Percentiles rank a stretch among this genome's conserved stretches.
phyloP scores from a whole-genome alignment of 2,329 filamentous ascomycete species.

The Hypoxylon sp. region DNA sequence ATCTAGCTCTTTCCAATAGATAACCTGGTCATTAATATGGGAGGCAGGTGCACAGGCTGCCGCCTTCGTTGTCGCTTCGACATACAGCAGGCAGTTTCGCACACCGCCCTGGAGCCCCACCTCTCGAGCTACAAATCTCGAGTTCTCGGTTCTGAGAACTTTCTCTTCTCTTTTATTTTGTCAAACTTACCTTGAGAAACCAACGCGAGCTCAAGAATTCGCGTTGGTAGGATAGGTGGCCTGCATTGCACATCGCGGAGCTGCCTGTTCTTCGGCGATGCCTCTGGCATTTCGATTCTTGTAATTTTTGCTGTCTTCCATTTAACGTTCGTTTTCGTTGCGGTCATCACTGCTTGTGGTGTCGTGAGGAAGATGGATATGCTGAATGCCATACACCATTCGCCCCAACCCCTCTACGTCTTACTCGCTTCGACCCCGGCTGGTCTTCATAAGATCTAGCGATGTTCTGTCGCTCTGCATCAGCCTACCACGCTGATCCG shows the following conservation, averaged over 20 bases:
- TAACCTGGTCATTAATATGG: no score
- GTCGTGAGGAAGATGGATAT: conserved; percentile 22
- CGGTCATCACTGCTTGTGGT: conserved; percentile 24
- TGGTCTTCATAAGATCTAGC: no score
- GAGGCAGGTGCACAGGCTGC: background rate
- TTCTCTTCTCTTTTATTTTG: conserved; percentile 11
- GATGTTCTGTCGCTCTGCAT: no score
- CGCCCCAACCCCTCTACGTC: no score
- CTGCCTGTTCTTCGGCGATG: conserved; percentile 16
- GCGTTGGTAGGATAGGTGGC: conserved; percentile 16
- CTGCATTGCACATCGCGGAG: conserved; percentile 25
- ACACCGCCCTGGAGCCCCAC: conserved; percentile 9
- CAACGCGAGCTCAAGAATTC: conserved; percentile 31
- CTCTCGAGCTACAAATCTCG: conserved; percentile 7
- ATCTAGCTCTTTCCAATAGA: no score
- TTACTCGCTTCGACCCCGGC: no score
- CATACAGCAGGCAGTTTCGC: background rate
- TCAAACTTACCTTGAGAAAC: conserved; percentile 34
- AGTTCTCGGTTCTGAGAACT: background rate
- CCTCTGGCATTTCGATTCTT: conserved; percentile 26
- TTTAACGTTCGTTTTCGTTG: conserved; percentile 7
- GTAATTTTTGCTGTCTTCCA: conserved; percentile 19
- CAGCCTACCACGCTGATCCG: no score
- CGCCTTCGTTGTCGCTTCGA: background rate
- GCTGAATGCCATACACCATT: no score